phyloP scores from a whole-genome alignment of 805 yeast genomes.

The Ogataea ramenticola region DNA sequence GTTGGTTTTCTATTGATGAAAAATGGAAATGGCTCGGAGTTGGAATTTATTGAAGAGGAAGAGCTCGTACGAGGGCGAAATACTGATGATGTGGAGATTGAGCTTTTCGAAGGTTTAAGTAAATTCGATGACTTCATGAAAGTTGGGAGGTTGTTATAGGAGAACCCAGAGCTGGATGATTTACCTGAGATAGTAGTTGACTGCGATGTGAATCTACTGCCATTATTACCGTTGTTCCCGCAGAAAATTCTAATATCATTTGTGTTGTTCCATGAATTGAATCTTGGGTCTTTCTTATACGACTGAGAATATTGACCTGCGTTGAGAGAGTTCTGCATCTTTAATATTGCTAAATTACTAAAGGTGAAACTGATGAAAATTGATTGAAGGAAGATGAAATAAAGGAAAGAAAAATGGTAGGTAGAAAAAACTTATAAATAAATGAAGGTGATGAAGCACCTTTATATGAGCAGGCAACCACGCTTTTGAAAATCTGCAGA shows the following conservation, averaged over 20 bases:
- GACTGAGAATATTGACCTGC: not conserved
- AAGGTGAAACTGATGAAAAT: too few relatives aligned
- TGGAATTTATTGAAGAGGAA: slow-evolving; percentile 1
- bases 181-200: slow-evolving; percentile 9
- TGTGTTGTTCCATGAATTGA: not conserved
- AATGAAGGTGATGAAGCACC: too few relatives aligned
- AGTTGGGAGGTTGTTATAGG: slow-evolving; percentile 10
- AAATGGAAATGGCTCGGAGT: slow-evolving; percentile 1
- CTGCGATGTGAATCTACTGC: slow-evolving; percentile 4
- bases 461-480: too few relatives aligned
- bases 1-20: not conserved
- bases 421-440: too few relatives aligned
- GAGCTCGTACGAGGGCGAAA: too few relatives aligned
- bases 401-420: too few relatives aligned
- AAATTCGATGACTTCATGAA: slow-evolving; percentile 8
- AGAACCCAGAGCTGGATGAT: slow-evolving; percentile 4
- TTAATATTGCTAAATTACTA: too few relatives aligned
- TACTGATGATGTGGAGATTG: too few relatives aligned
- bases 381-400: not conserved
- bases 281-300: not conserved
- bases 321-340: not conserved
- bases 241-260: too few relatives aligned
- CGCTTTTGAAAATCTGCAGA: too few relatives aligned
- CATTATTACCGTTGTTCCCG: too few relatives aligned
- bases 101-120: not conserved